Evolutionary conservation across 192 early-diverging fungal genomes (phyloP).

Genomic region (Funneliformis geosporum): DNA sequence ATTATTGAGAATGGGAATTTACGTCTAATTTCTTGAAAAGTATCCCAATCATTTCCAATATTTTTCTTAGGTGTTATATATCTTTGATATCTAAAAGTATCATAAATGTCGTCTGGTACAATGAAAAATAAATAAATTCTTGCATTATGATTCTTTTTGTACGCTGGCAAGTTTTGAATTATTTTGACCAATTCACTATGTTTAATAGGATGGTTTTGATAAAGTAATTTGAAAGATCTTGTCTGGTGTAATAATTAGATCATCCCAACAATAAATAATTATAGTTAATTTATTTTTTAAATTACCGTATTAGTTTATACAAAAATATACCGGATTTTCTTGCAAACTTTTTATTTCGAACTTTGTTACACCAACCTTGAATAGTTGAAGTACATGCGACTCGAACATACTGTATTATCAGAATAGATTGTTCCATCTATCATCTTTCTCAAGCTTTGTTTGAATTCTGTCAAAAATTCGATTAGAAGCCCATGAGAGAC

Average conservation of each 20-base stretch:
- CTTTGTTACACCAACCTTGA: background rate
- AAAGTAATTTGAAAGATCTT: background rate
- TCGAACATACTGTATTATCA: background rate
- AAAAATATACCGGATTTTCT: too few relatives aligned
- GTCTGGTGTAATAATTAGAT: background rate
- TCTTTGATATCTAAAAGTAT: too few relatives aligned
- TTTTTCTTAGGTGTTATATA: too few relatives aligned
- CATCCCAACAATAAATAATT: background rate
- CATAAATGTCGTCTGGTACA: background rate
- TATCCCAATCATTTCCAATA: too few relatives aligned
- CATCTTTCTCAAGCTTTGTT: background rate
- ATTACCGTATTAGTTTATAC: too few relatives aligned
- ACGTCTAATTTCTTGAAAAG: too few relatives aligned
- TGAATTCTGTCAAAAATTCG: background rate
- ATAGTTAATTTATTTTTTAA: background rate
- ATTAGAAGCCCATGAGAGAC: too few relatives aligned
- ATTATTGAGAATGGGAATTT: too few relatives aligned
- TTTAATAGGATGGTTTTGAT: constrained; percentile 4
- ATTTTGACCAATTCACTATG: background rate
- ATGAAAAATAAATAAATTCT: constrained; percentile 5
- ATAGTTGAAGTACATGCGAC: background rate
- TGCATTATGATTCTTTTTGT: background rate
- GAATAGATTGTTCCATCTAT: background rate
- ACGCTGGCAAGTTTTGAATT: background rate
- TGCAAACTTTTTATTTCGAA: background rate